These are phyloP conservation scores for Hanseniaspora uvarum DNA, from an alignment of 1,139 yeast genomes.

Conservation along the genomic window DNA sequence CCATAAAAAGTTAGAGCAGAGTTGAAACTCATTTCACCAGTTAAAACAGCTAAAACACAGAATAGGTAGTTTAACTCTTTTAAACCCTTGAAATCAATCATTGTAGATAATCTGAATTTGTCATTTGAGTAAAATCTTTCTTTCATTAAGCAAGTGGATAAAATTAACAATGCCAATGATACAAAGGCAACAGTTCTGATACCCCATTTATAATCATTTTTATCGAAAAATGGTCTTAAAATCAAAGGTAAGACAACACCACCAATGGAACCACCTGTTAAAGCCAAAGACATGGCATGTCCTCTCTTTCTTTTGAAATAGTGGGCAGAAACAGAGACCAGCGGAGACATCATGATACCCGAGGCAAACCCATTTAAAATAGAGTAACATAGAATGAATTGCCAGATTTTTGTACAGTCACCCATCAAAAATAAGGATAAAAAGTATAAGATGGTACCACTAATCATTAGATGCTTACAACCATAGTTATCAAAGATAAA, in stretches of 20 bases:
- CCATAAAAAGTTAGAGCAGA: slow-evolving; percentile 40
- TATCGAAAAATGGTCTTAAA: slow-evolving; percentile 41
- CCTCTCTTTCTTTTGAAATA: slow-evolving; percentile 54
- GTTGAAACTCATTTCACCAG: slow-evolving; percentile 37
- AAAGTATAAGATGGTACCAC: slow-evolving; percentile 40
- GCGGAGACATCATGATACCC: slow-evolving; percentile 48
- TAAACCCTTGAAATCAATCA: slow-evolving; percentile 38
- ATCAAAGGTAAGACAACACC: slow-evolving; percentile 54
- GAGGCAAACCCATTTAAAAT: slow-evolving; percentile 49
- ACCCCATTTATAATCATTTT: slow-evolving; percentile 48
- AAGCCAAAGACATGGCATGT: slow-evolving; percentile 49
- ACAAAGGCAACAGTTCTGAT: slow-evolving; percentile 46
- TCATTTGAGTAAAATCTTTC: slow-evolving; percentile 32
- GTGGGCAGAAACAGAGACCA: slow-evolving; percentile 51
- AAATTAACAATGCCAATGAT: slow-evolving; percentile 36
- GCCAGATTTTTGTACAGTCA: slow-evolving; percentile 44
- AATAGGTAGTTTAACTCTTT: slow-evolving; percentile 34
- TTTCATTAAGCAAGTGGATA: slow-evolving; percentile 34
- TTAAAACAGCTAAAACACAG: slow-evolving; percentile 37
- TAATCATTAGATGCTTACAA: slow-evolving; percentile 39
- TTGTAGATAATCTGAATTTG: slow-evolving; percentile 21
- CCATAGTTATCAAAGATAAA: slow-evolving; percentile 54
- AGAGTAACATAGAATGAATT: slow-evolving; percentile 50
- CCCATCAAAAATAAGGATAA: slow-evolving; percentile 50
- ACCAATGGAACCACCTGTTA: slow-evolving; percentile 62